Base-by-base conservation (phyloP, 179 eudicot genomes). In the Pouteria campechiana region DNA sequence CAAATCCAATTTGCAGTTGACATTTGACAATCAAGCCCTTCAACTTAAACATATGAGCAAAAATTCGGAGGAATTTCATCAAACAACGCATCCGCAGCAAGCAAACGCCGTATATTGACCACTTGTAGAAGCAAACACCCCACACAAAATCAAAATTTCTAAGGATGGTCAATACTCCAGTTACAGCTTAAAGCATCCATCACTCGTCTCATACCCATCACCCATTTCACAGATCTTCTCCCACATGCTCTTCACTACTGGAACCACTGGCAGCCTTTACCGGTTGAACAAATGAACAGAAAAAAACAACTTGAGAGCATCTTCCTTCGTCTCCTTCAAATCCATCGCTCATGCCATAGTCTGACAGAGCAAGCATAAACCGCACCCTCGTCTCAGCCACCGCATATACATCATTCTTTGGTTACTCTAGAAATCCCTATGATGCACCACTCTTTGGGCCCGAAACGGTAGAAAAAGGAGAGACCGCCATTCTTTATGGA, bases 391-490 rank as follows among this genome's bases (percentile, higher is more conserved):
- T 78, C 65, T 85, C 83, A 29, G 89, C 95, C 15, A 76, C 83
- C 52, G 69, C 93, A 60, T 29, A 60, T 37, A 84, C 79, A 36
- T 89, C 87, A 89, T 41, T 76, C 79, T 9, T 69, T 71, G 14
- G 47, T 67, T 12, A 89, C 97, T n/a, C 41, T 24, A 2, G 85
- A 95, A 0, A 89, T 93, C 15, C 97, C 97, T n/a, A 85, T 83
- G 14, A 85, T 45, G 9, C 93, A 65, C 19, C 86, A 81, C 37
- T 65, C 54, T 20, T 64, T 74, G 32, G 59, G 2, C 3, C 97
- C 95, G 3, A 93, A 85, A 54, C 85, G 95, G 57, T 89, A 89
- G 77, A 89, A 89, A 66, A 85, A 73, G 55, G 95, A 89, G 15
- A 81, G 65, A 41, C 85, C 97, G 1, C 69, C 73, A 1, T 54